A percentile compares a stretch with the other conserved stretches of the same genome.
phyloP scores from a whole-genome alignment of 2,329 filamentous ascomycete species.

The Peltaster fructicola region DNA sequence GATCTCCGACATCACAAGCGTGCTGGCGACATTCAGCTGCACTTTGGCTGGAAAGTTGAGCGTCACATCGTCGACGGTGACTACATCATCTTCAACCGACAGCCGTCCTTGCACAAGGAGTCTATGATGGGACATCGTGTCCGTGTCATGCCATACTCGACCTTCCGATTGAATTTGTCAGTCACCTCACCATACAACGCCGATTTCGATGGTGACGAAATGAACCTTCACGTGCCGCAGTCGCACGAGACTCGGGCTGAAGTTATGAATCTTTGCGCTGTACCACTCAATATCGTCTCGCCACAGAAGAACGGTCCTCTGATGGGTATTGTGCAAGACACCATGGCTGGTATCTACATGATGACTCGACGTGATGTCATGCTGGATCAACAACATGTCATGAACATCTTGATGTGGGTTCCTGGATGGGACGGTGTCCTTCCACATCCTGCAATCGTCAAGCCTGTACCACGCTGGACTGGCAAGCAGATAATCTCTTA shows the following conservation, averaged over 20 bases:
- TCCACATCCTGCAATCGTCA: slow-evolving; percentile 81
- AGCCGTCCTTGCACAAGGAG: slow-evolving; percentile 96
- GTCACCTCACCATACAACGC: slow-evolving; percentile 98
- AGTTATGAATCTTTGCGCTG: slow-evolving; percentile 84
- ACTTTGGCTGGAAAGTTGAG: slow-evolving; percentile 98
- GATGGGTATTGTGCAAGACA: slow-evolving; percentile 99
- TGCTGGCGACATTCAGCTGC: slow-evolving; percentile 66
- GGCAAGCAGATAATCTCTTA: slow-evolving; percentile 96
- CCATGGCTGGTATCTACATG: slow-evolving; percentile 91
- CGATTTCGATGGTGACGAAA: slow-evolving; percentile 99
- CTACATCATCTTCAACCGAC: slow-evolving; percentile 98
- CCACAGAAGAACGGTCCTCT: slow-evolving; percentile 90
- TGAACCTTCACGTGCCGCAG: slow-evolving; percentile 99
- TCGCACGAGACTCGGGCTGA: slow-evolving; percentile 93
- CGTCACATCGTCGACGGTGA: slow-evolving; percentile 91
- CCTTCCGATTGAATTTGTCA: slow-evolving; percentile 90
- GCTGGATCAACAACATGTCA: slow-evolving; percentile 74
- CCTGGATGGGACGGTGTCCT: slow-evolving; percentile 94
- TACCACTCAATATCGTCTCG: slow-evolving; percentile 96
- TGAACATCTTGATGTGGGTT: slow-evolving; percentile 96
- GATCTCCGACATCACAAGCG: slow-evolving; percentile 87
- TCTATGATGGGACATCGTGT: slow-evolving; percentile 99
- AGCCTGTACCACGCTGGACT: slow-evolving; percentile 85
- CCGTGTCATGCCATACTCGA: slow-evolving; percentile 96
- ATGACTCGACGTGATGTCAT: slow-evolving; percentile 86